Evolutionary conservation across 225 moss, liverwort and hornwort species (phyloP), one percentile per base, ranked within the genome.

Genomic region (Ulota crispa): DNA sequence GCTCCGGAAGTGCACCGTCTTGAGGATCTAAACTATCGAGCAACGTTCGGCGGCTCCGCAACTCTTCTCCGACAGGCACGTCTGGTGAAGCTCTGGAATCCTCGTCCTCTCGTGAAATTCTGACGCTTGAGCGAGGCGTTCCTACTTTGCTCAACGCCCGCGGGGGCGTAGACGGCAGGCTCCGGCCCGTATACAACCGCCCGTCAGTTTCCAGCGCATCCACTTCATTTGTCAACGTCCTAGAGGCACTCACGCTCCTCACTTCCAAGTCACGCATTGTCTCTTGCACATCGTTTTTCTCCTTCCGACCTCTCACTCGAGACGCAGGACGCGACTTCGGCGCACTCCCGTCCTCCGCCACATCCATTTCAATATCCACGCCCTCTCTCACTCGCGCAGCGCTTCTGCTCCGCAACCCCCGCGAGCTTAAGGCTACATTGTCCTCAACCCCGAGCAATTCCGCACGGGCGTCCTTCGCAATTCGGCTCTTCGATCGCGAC

Each of bases 361-460:
- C 82, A 9, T 83, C 90, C 80, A 88, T 85, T 31, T 85, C 91
- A 8, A 85, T 57, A 39, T 88, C 83, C 67, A 86, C 74, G n/a
- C 67, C 83, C 39, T 88, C 88, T 64, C 80, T 81, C 32, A 86
- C 82, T 45, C 85, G 83, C 64, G 86, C 85, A 6, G 85, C 85
- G 24, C 84, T 88, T 59, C 85, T 64, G 42, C 91, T 85, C 57
- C 91, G 80, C 78, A 87, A 78, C 82, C 83, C 86, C 23, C 91
- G 82, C 8, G 73, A 28, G 28, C 79, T 83, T 70, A 37, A 72
- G 47, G 34, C 72, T 47, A 81, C 86, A 83, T 86, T 86, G 70
- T 88, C 91, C 11, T 87, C 88, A 10, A 87, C 52, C 13, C 86
- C 91, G 9, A 85, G 83, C 81, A 91, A 88, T 85, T 91, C 91